These are phyloP conservation scores for Leccinellum albellum DNA, from an alignment of 768 basidiomycete genomes.

Conservation along the genomic window DNA sequence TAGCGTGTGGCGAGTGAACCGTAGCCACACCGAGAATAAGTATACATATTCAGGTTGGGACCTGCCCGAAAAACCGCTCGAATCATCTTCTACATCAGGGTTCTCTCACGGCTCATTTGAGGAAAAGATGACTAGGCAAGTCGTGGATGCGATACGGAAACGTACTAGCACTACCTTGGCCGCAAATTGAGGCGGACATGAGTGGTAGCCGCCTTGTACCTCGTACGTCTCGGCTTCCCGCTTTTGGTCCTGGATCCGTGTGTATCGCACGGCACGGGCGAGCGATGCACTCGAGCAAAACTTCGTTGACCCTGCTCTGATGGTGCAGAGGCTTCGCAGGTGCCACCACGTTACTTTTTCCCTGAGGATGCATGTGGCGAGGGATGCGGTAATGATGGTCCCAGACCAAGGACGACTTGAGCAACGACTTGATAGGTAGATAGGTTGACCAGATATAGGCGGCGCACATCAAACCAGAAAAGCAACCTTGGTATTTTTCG, in stretches of 20 bases:
- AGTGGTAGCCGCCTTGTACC: background rate
- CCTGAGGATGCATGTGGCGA: conserved; percentile 15
- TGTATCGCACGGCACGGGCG: background rate
- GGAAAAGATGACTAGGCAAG: conserved; percentile 3
- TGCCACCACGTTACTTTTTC: conserved; percentile 16
- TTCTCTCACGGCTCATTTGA: conserved; percentile 6
- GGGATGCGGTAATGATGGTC: conserved; percentile 22
- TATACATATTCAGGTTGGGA: conserved; percentile 5
- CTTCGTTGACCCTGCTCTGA: conserved; percentile 10
- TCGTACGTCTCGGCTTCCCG: conserved; percentile 8
- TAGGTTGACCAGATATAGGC: conserved; percentile 10
- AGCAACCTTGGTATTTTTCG: conserved; percentile 2
- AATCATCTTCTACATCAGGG: conserved; percentile 4
- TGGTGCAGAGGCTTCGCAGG: conserved; percentile 1
- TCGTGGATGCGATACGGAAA: conserved; percentile 19
- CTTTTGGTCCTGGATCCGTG: conserved; percentile 15
- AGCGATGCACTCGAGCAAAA: conserved; percentile 9
- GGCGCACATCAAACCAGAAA: conserved; percentile 17
- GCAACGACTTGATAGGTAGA: conserved; percentile 8
- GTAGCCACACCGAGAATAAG: conserved; percentile 9
- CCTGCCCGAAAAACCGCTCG: conserved; percentile 9
- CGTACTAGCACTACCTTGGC: conserved; percentile 18
- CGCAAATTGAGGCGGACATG: conserved; percentile 21
- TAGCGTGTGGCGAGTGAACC: conserved; percentile 5
- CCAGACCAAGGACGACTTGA: background rate